These are phyloP conservation scores for Populus nigra DNA, from an alignment of 345 rosid genomes.

Conservation along the genomic window DNA sequence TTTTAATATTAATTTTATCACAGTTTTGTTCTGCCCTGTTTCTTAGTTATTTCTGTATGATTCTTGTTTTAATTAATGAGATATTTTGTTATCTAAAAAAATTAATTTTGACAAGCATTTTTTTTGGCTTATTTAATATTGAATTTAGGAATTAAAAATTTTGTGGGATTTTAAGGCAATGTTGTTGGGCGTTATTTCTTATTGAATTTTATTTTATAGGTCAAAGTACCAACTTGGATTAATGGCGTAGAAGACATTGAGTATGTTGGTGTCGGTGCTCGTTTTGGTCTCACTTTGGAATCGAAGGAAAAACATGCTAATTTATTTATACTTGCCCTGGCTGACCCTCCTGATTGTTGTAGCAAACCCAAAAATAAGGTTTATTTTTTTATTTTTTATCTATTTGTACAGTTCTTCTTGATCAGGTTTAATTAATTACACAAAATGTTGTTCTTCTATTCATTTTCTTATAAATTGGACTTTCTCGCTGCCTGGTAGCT, in stretches of 20 bases:
- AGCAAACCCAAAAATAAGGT: slow-evolving; percentile 61
- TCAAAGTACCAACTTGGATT: slow-evolving; percentile 82
- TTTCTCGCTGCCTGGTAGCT: slow-evolving; percentile 42
- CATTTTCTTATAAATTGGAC: slow-evolving; percentile 14
- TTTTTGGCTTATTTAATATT: background rate
- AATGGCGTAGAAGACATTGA: slow-evolving; percentile 52
- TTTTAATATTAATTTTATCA: background rate
- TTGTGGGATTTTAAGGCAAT: background rate
- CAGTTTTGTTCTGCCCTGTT: background rate
- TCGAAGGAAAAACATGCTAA: slow-evolving; percentile 80
- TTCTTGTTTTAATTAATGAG: background rate
- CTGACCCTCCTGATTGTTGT: slow-evolving; percentile 87
- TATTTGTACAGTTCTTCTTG: background rate
- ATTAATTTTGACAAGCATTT: background rate
- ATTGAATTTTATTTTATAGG: slow-evolving; percentile 37
- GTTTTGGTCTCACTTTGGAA: slow-evolving; percentile 81
- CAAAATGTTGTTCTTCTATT: background rate
- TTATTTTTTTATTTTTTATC: slow-evolving; percentile 9
- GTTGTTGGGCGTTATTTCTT: background rate
- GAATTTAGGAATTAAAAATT: background rate
- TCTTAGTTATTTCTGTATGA: background rate
- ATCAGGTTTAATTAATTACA: background rate
- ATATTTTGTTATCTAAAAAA: background rate
- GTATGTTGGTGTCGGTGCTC: slow-evolving; percentile 92
- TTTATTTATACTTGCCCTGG: slow-evolving; percentile 47